phyloP scores from a whole-genome alignment of 768 basidiomycete species.

The Mycena belliarum region DNA sequence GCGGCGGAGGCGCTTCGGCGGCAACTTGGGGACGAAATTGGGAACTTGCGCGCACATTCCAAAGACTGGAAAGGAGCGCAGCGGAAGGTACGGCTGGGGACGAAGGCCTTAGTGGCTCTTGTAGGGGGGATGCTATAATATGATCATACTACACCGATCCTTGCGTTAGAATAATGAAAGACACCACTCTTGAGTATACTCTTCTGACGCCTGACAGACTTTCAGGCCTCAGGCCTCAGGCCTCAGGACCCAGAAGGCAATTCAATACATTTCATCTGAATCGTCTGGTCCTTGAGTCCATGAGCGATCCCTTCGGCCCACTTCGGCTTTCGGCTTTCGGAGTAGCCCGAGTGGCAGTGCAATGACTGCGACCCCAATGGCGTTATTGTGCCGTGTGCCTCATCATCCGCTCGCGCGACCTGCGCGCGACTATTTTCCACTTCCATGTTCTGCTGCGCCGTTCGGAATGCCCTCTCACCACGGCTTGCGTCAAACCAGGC shows the following conservation, averaged over 20 bases:
- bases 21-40: constrained; percentile 55
- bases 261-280: too few species aligned
- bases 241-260: too few species aligned
- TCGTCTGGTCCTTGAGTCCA: too few species aligned
- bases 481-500: not conserved
- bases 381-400: too few species aligned
- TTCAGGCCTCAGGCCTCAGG: too few species aligned
- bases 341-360: too few species aligned
- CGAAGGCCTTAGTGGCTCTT: constrained; percentile 60
- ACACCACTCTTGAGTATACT: not conserved
- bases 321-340: too few species aligned
- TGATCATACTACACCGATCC: not conserved
- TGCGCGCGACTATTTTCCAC: too few species aligned
- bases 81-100: constrained; percentile 62
- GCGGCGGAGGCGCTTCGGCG: constrained; percentile 35
- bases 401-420: too few species aligned
- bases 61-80: constrained; percentile 60
- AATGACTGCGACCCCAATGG: too few species aligned
- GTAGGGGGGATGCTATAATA: constrained; percentile 71
- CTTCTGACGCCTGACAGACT: too few species aligned
- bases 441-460: constrained; percentile 8
- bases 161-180: not conserved
- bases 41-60: constrained; percentile 49
- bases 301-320: too few species aligned
- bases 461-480: not conserved